Base-by-base conservation (phyloP, 208 protist species). In the Naegleria lovaniensis region DNA sequence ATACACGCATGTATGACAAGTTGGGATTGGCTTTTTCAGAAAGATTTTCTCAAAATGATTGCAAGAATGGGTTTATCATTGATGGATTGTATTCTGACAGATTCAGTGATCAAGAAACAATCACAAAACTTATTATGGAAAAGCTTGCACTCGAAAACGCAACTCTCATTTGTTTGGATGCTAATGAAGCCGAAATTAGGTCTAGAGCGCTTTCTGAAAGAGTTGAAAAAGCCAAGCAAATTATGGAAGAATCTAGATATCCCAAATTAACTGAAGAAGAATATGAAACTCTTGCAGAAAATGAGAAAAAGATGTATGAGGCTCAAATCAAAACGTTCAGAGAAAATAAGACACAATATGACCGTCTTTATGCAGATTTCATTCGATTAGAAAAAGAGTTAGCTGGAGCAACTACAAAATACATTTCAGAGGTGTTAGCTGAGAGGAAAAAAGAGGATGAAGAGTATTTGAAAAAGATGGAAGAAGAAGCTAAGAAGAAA, bases 311-410 rank as follows among this genome's bases (percentile, higher is more conserved):
- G 22, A 91, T 91, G 15, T 96, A 97, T 93, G 96, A 97, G 91
- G 76, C 84, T 11, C 93, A 93, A 15, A 93, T 97, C 25, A 94
- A 96, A 92, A 93, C 96, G 85, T 95, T 94, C 90, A 97, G 96
- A 85, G 94, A 96, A 90, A 96, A 95, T 91, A 94, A 95, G 52
- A 92, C 93, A 52, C 94, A 94, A 40, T 88, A 96, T 79, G 91
- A 93, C 16, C 92, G 90, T 9, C 25, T 85, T 38, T 19, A 93
- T 92, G 67, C 92, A 88, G 75, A 93, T 90, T 39, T 79, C 83
- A 84, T 92, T 93, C n/a, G 33, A 52, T 38, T 89, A 43, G 41
- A 9, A 91, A 85, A 19, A 38, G 79, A 85, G 41, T 1, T 85
- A 15, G 39, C 38, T 9, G 13, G 33, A 85, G 41, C 5, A 9